A percentile compares a stretch with the other conserved stretches of the same genome.
Evolutionary conservation across 78 protist genomes (phyloP).

Genomic region (Dictyostelium brefeldianum): DNA sequence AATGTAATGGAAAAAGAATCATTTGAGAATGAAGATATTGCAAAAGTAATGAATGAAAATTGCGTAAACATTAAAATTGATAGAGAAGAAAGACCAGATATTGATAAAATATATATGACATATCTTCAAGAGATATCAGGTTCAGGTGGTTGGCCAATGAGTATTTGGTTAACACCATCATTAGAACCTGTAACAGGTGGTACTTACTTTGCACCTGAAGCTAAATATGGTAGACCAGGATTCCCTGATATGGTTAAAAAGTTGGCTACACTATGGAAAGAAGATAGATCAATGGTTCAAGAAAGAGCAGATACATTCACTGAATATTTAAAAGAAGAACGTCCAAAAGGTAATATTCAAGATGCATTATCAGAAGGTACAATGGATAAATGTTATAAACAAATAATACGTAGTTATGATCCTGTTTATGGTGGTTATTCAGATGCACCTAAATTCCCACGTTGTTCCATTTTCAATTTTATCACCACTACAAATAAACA

Average conservation of each 20-base stretch:
- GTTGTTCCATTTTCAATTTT: slow-evolving; percentile 72
- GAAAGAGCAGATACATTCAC: slow-evolving; percentile 54
- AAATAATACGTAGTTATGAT: slow-evolving; percentile 66
- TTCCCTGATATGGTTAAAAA: slow-evolving; percentile 40
- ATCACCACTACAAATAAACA: background rate
- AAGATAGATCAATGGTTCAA: slow-evolving; percentile 30
- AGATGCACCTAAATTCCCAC: slow-evolving; percentile 90
- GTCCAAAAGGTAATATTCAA: slow-evolving; percentile 28
- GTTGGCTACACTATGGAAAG: slow-evolving; percentile 66
- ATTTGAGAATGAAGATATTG: slow-evolving; percentile 83
- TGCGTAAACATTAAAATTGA: slow-evolving; percentile 93
- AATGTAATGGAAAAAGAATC: slow-evolving; percentile 92
- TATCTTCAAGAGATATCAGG: slow-evolving; percentile 85
- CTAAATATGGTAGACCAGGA: slow-evolving; percentile 72
- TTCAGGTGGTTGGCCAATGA: slow-evolving; percentile 93
- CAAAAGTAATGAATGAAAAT: slow-evolving; percentile 87
- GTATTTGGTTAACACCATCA: slow-evolving; percentile 89
- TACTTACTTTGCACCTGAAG: slow-evolving; percentile 86
- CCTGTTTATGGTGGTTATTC: slow-evolving; percentile 85
- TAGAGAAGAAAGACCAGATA: slow-evolving; percentile 93
- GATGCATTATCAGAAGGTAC: slow-evolving; percentile 29
- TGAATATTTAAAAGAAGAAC: slow-evolving; percentile 35
- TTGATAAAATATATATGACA: slow-evolving; percentile 91
- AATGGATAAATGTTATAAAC: background rate
- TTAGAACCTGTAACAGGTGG: slow-evolving; percentile 89